phyloP scores from a whole-genome alignment of 2,329 filamentous ascomycete species.

The Clathrospora elynae region DNA sequence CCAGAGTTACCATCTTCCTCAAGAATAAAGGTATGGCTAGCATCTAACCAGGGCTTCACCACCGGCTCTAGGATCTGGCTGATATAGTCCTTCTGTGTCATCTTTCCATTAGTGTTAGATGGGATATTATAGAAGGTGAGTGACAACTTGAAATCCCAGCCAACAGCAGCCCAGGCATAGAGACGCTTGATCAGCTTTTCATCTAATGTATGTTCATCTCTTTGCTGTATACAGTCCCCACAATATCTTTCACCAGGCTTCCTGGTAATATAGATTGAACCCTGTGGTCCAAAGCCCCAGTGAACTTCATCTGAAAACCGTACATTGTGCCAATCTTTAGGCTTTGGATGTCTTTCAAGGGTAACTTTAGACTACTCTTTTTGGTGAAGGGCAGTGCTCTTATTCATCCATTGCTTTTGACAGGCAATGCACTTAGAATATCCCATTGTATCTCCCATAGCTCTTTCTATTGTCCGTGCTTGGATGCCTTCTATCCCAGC shows the following conservation, averaged over 20 bases:
- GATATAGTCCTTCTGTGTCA: slow-evolving; percentile 9
- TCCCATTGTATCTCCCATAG: not conserved
- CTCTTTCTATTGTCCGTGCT: not conserved
- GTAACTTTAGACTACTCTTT: not conserved
- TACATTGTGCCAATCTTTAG: slow-evolving; percentile 2
- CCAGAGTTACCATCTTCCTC: slow-evolving; percentile 8
- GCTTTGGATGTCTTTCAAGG: not conserved
- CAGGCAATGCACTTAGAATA: slow-evolving; percentile 12
- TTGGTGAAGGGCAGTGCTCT: not conserved
- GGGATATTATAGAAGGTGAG: slow-evolving; percentile 8
- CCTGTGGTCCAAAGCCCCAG: slow-evolving; percentile 1
- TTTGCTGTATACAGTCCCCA: slow-evolving; percentile 4
- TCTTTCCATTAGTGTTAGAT: slow-evolving; percentile 9
- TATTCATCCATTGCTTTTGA: slow-evolving; percentile 2
- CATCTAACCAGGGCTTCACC: slow-evolving; percentile 1
- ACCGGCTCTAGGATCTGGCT: slow-evolving; percentile 6
- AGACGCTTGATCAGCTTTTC: not conserved
- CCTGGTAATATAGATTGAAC: slow-evolving; percentile 1
- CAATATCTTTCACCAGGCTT: no score
- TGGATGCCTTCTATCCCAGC: not conserved
- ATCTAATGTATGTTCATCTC: not conserved
- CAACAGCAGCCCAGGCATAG: not conserved
- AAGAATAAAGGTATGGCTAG: slow-evolving; percentile 4
- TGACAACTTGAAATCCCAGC: slow-evolving; percentile 4
- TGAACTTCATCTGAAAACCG: slow-evolving; percentile 2